Percentiles rank a stretch among this genome's conserved stretches.
Conservation (phyloP, 495 filamentous ascomycete species). For the Lophium mytilinum region DNA sequence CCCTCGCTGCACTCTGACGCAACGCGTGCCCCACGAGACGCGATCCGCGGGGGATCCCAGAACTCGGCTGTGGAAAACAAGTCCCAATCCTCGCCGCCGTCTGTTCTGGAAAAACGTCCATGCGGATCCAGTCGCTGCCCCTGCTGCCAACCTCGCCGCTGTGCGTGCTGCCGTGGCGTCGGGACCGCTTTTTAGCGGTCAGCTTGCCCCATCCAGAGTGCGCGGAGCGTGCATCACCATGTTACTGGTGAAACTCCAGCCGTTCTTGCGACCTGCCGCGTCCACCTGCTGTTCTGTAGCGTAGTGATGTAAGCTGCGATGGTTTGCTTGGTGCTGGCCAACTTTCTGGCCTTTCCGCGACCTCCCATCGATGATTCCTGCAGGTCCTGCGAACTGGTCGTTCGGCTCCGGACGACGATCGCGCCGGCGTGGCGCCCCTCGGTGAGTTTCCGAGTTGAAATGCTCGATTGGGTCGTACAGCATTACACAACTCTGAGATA, state of each 20-base stretch:
- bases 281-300: background rate
- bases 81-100: constrained; percentile 13
- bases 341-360: background rate
- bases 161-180: background rate
- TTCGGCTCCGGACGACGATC: background rate
- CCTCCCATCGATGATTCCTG: background rate
- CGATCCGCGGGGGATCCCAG: background rate
- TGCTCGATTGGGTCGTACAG: background rate
- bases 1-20: constrained; percentile 12
- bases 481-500: background rate
- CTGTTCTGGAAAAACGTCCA: background rate
- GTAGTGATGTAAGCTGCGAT: background rate
- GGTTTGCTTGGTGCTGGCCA: background rate
- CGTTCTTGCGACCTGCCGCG: background rate
- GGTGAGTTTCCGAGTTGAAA: background rate
- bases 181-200: background rate
- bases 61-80: constrained; percentile 13
- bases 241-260: background rate
- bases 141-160: background rate
- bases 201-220: background rate
- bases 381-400: background rate
- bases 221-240: background rate
- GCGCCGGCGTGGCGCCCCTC: background rate
- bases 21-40: constrained; percentile 5
- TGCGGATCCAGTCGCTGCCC: background rate